These are phyloP conservation scores for Dionaea muscipula DNA, from an alignment of 179 eudicot genomes.

Conservation along the genomic window DNA sequence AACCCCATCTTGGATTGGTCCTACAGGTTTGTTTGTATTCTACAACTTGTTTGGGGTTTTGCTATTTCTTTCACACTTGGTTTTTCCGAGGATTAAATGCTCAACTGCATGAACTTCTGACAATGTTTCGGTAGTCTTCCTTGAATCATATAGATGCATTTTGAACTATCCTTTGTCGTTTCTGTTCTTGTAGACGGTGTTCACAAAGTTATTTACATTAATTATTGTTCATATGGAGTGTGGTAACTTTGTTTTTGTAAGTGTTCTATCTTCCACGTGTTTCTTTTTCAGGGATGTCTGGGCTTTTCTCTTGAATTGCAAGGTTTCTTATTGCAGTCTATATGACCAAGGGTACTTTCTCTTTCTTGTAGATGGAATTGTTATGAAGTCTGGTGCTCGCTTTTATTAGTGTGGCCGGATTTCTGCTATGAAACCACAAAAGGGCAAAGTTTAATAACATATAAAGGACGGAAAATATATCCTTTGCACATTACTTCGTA, in stretches of 20 bases:
- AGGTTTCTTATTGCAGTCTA: conserved; percentile 87
- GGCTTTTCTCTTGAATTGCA: conserved; percentile 84
- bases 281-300: conserved; percentile 73
- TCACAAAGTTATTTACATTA: background rate
- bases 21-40: conserved; percentile 46
- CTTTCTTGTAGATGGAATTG: conserved; percentile 3
- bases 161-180: conserved; percentile 1
- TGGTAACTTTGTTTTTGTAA: background rate
- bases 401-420: background rate
- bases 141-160: background rate
- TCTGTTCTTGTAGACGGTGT: background rate
- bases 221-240: background rate
- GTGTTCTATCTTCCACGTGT: conserved; percentile 8
- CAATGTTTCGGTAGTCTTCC: background rate
- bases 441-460: too few species aligned
- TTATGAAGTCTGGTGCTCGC: conserved; percentile 1
- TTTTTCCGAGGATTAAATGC: background rate
- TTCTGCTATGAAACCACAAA: background rate
- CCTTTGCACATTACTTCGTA: background rate
- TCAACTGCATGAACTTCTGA: background rate
- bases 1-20: conserved; percentile 99
- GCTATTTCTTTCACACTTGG: background rate
- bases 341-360: conserved; percentile 84
- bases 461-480: background rate
- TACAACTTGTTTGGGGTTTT: background rate